Conservation (phyloP, 108 stramenopile species). For the Aurantiochytrium sp. region DNA sequence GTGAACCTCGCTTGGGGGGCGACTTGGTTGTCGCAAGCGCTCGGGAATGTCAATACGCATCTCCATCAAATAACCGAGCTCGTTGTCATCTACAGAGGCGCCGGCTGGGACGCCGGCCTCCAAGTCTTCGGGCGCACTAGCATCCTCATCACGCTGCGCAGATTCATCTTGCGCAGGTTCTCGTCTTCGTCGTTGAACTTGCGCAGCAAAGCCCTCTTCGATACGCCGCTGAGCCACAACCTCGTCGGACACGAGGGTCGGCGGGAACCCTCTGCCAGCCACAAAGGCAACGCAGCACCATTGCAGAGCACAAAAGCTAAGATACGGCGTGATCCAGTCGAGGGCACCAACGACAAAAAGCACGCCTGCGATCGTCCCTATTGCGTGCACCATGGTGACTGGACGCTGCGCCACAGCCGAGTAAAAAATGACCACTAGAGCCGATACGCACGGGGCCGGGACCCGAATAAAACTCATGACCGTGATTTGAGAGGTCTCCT, state of each 20-base stretch:
- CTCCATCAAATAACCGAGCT: background rate
- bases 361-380: background rate
- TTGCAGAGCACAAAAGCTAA: background rate
- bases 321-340: slow-evolving; percentile 4
- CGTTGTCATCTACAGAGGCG: background rate
- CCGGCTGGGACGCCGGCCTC: background rate
- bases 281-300: background rate
- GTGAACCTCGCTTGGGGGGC: background rate
- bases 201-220: background rate
- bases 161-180: background rate
- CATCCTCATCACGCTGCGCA: too few species aligned
- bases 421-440: background rate
- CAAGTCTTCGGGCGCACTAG: background rate
- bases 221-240: background rate
- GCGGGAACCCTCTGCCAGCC: background rate
- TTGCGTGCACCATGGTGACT: background rate
- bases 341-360: background rate
- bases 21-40: background rate
- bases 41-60: background rate
- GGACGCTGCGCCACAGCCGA: background rate
- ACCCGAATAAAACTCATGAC: background rate
- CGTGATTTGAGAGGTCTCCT: background rate
- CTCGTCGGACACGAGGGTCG: background rate
- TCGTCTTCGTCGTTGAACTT: background rate
- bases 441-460: background rate